Evolutionary conservation across 2,329 filamentous ascomycete genomes (phyloP).

Genomic region (Exophiala viscosa): DNA sequence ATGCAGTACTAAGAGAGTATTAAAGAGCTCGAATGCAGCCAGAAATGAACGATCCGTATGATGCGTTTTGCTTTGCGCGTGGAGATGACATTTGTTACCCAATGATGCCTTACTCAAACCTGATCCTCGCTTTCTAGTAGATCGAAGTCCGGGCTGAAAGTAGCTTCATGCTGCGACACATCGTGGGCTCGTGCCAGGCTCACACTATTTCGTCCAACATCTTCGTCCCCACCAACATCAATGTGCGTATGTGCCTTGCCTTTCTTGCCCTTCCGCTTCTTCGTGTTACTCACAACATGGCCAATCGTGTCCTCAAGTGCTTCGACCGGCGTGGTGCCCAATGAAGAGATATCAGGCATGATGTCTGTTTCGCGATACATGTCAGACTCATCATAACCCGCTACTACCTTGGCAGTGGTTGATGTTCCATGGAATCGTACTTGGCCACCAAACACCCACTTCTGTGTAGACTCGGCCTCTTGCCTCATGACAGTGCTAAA

Average conservation of each 20-base stretch:
- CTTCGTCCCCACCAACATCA: slow-evolving; percentile 5
- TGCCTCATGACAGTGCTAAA: not conserved
- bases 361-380: slow-evolving; percentile 24
- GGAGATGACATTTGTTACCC: no score
- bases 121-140: no score
- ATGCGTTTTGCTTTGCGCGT: no score
- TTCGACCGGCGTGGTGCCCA: slow-evolving; percentile 47
- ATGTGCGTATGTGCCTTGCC: slow-evolving; percentile 4
- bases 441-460: slow-evolving; percentile 54
- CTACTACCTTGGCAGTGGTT: not conserved
- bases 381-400: slow-evolving; percentile 10
- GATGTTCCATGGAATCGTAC: slow-evolving; percentile 36
- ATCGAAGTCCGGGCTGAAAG: no score
- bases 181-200: not conserved
- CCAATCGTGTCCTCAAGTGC: slow-evolving; percentile 11
- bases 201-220: not conserved
- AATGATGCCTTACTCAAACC: no score
- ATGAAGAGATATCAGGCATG: not conserved
- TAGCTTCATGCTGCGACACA: no score
- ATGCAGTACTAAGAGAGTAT: no score
- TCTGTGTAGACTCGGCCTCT: slow-evolving; percentile 26
- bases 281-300: slow-evolving; percentile 65
- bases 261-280: slow-evolving; percentile 57
- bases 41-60: no score
- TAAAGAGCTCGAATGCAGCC: no score